Percentiles rank a stretch among this genome's conserved stretches.
Evolutionary conservation across 306 rosid genomes (phyloP).

Genomic region (Oxytropis ochrocephala): DNA sequence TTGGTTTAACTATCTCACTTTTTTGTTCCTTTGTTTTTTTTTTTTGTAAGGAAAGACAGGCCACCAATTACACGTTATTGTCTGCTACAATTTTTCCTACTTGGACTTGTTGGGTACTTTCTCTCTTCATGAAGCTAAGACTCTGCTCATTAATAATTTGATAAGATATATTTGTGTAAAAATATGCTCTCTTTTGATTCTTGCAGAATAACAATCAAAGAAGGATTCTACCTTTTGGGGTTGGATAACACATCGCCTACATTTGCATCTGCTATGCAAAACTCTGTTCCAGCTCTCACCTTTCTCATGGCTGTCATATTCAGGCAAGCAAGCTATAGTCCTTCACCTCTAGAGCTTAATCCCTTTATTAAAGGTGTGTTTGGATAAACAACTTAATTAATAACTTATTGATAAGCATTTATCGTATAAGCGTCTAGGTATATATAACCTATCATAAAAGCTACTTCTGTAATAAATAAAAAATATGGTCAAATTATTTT

Average conservation of each 20-base stretch:
- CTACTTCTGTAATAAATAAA: no score
- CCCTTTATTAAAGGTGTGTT: no score
- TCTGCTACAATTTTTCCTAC: constrained; percentile 47
- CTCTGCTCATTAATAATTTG: background rate
- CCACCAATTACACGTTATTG: constrained; percentile 33
- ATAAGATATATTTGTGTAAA: background rate
- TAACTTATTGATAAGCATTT: no score
- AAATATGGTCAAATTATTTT: no score
- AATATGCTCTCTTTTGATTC: background rate
- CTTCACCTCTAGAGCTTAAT: background rate
- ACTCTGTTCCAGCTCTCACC: constrained; percentile 73
- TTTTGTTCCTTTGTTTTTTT: background rate
- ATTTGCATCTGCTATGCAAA: constrained; percentile 65
- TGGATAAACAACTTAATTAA: no score
- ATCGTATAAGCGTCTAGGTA: no score
- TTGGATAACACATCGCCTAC: constrained; percentile 69
- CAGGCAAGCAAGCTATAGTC: constrained; percentile 46
- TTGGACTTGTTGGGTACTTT: constrained; percentile 67
- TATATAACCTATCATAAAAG: no score
- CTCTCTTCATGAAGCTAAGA: background rate
- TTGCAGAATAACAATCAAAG: constrained; percentile 65
- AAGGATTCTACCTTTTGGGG: constrained; percentile 65
- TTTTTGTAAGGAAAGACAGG: constrained; percentile 47
- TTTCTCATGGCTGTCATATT: constrained; percentile 61
- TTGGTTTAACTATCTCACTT: constrained; percentile 1